Evolutionary conservation across 2,329 filamentous ascomycete species (phyloP), one percentile per base, ranked within the genome.

Genomic region (Exophiala alcalophila): DNA sequence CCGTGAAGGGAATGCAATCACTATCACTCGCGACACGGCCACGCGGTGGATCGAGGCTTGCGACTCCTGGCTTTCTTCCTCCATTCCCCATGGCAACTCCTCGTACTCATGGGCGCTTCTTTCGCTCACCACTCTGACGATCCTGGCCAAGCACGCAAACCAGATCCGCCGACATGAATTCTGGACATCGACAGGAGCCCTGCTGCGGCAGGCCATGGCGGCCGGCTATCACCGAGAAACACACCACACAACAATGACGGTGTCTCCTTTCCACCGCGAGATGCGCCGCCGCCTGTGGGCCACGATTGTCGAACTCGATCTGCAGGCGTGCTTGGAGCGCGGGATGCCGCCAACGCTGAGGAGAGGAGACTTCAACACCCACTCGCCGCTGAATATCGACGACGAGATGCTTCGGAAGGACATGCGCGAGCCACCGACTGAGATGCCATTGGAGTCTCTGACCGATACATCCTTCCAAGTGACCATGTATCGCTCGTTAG

Each of bases 261-360:
- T 66, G 4, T 62, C 61, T 3, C 55, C 62, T 3, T 71, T 72
- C 16, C 69, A 75, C 25, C 68, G 70, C 36, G 70, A 75, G 43
- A 71, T 76, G 68, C 68, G 76, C 36, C 67, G 73, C 36, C 66
- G 77, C 24, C 61, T 81, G 2, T 81, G 77, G 77, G 65, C 65
- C 1, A 77, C 76, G 1, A 72, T 77, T 5, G 60, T 73, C 11
- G 76, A 80, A 50, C 59, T 79, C 16, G 76, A 80, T 42, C 57
- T 79, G 2, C 74, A 78, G 50, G 66, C 72, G 0, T 72, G 74
- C 1, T 60, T 78, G 11, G 74, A 78, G 43, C 65, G 67, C 10
- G 77, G 77, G 0, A 72, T 79, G 61, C 69, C 73, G 2, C 71
- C 74, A 23, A 62, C 61, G 1, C 40, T 69, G 11, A 62, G 65